Evolutionary conservation across 768 basidiomycete genomes (phyloP).

Genomic region (Hygrophorus russula): DNA sequence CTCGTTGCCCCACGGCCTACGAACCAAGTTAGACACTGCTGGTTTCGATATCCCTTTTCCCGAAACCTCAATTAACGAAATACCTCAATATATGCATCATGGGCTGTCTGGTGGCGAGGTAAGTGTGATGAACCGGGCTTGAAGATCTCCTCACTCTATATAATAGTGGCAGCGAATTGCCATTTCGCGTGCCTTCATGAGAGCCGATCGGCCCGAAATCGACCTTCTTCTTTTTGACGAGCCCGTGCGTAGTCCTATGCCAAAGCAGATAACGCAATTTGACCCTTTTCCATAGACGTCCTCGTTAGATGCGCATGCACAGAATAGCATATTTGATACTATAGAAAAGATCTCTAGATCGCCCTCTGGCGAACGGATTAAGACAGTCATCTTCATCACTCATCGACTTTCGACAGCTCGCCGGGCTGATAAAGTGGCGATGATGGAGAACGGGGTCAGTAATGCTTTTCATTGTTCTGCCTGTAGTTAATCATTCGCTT

Average conservation of each 20-base stretch:
- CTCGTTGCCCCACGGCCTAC: conserved; percentile 58
- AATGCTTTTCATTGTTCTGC: conserved; percentile 3
- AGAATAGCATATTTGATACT: conserved; percentile 70
- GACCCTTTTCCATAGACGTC: conserved; percentile 43
- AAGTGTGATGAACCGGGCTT: conserved; percentile 12
- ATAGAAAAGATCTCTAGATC: conserved; percentile 54
- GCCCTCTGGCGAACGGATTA: conserved; percentile 43
- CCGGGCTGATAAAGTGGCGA: conserved; percentile 76
- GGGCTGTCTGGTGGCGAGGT: conserved; percentile 83
- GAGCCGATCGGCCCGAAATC: conserved; percentile 61
- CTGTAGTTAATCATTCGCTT: conserved; percentile 6
- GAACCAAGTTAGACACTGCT: conserved; percentile 58
- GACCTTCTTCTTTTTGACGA: conserved; percentile 81
- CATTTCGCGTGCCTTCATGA: conserved; percentile 80
- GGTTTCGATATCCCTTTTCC: conserved; percentile 42
- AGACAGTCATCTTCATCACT: conserved; percentile 76
- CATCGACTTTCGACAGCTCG: conserved; percentile 75
- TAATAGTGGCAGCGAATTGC: conserved; percentile 80
- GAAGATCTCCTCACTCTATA: background rate
- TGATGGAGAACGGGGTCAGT: conserved; percentile 69
- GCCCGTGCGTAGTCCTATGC: conserved; percentile 38
- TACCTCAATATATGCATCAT: conserved; percentile 34
- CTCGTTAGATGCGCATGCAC: conserved; percentile 69
- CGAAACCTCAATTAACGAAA: conserved; percentile 19
- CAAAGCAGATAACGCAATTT: conserved; percentile 1